Percentiles rank a stretch among this genome's conserved stretches.
phyloP scores from a whole-genome alignment of 768 basidiomycete species.

The Leccinum sublutescens region DNA sequence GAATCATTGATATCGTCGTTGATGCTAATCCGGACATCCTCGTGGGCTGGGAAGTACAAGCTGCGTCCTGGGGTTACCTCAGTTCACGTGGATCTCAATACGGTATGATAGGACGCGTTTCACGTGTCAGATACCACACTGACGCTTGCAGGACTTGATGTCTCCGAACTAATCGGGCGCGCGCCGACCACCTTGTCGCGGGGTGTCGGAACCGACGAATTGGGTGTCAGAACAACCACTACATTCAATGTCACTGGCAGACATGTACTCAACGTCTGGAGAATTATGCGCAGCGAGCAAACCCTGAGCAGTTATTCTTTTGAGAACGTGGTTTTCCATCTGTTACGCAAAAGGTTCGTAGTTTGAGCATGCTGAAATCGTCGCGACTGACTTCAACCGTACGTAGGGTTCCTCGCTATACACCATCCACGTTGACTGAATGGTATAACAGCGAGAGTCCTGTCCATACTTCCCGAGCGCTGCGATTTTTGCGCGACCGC shows the following conservation, averaged over 20 bases:
- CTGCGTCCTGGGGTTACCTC: constrained; percentile 88
- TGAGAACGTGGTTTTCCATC: constrained; percentile 84
- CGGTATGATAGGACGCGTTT: constrained; percentile 48
- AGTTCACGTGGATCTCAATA: constrained; percentile 58
- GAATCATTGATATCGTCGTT: constrained; percentile 66
- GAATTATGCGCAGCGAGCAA: constrained; percentile 85
- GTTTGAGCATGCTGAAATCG: neutral
- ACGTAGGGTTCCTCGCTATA: constrained; percentile 75
- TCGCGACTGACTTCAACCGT: constrained; percentile 1
- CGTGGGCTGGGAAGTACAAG: constrained; percentile 90
- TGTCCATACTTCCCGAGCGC: constrained; percentile 49
- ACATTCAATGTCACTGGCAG: constrained; percentile 84
- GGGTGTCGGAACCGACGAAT: constrained; percentile 50
- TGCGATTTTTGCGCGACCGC: constrained; percentile 66
- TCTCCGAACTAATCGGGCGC: constrained; percentile 72
- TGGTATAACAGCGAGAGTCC: constrained; percentile 68
- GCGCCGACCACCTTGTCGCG: constrained; percentile 49
- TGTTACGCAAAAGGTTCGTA: constrained; percentile 72
- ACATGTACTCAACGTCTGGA: constrained; percentile 91
- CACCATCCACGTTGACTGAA: constrained; percentile 53
- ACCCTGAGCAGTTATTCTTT: constrained; percentile 79
- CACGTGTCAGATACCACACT: neutral
- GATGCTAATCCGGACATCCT: constrained; percentile 90
- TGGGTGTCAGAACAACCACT: constrained; percentile 72
- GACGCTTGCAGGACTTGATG: constrained; percentile 57